Percentiles rank a stretch among this genome's conserved stretches.
phyloP scores from a whole-genome alignment of 2,329 filamentous ascomycete genomes.

The Clarireedia paspali region DNA sequence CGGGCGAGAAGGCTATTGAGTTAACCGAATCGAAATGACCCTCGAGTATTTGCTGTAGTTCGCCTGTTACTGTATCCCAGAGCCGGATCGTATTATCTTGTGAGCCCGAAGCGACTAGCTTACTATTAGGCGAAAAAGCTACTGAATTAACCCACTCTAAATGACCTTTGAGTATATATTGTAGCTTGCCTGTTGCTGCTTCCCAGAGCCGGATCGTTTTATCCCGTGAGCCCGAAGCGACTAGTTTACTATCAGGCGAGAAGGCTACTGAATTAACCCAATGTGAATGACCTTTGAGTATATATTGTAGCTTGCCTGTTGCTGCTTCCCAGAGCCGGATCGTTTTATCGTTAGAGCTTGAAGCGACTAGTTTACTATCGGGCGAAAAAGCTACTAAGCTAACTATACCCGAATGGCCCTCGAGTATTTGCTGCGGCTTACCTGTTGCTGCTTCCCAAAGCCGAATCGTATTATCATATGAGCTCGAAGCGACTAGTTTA shows the following conservation, averaged over 20 bases:
- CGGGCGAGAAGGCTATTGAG: too few relatives aligned
- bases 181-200: background rate
- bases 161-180: background rate
- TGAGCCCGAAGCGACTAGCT: background rate
- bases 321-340: background rate
- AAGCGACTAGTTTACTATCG: background rate
- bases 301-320: background rate
- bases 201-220: background rate
- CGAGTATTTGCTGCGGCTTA: too few relatives aligned
- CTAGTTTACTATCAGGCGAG: background rate
- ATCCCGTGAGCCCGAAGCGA: background rate
- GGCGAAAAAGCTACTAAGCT: too few relatives aligned
- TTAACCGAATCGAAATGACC: too few relatives aligned
- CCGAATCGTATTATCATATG: too few relatives aligned
- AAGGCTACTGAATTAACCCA: too few relatives aligned
- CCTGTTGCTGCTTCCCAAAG: too few relatives aligned
- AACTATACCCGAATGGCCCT: too few relatives aligned
- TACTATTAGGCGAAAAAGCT: background rate
- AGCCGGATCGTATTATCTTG: background rate
- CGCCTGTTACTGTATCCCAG: background rate
- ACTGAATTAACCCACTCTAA: background rate
- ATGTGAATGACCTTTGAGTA: too few relatives aligned
- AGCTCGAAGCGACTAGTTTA: too few relatives aligned
- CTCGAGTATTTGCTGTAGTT: constrained; percentile 29
- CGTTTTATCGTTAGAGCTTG: background rate